Base-by-base conservation (phyloP, 169 alveolate species). In the Eimeria acervulina region DNA sequence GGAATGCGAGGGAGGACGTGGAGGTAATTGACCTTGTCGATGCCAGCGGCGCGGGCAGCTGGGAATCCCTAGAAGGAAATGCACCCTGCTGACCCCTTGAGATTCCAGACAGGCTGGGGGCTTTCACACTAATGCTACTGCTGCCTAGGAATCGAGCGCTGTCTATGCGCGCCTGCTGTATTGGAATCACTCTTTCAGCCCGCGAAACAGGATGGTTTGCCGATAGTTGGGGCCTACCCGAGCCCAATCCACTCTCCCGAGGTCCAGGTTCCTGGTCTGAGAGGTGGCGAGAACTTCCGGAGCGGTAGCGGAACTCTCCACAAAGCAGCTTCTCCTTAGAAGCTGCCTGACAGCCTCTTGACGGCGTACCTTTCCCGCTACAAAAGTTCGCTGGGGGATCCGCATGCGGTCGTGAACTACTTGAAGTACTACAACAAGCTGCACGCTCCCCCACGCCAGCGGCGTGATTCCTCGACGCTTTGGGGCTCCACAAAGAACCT, bases 401-500 rank as follows among this genome's bases (percentile, higher is more conserved):
- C 59, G 93, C 44, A 61, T 21, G 83, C 21, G 81, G 59, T n/a
- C 81, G 93, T 7, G 81, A 38, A 26, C 47, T 47, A 38, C 61
- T 1, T 6, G 81, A 7, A 68, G 80, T 44, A 19, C 78, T 68
- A 61, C 78, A 51, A 36, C 81, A 61, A 59, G 81, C 28, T 1
- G 59, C 63, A 38, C 55, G 93, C 2, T 87, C 93, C 42, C 78
- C 81, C 13, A 40, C 13, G 66, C 83, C 93, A 21, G 83, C n/a
- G 21, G 63, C 47, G 47, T 87, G 93, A 23, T 44, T 61, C 61
- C 51, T 59, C 40, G 93, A 87, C 31, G 93, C 93, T 26, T 87
- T 87, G 13, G 93, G 93, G 93, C 93, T 87, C 93, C 93, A 87
- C 93, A 87, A 87, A 61, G 93, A 87, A n/a, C 81, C 93, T 12